phyloP scores from a whole-genome alignment of 148 eudicot species.

The Camellia lanceoleosa region DNA sequence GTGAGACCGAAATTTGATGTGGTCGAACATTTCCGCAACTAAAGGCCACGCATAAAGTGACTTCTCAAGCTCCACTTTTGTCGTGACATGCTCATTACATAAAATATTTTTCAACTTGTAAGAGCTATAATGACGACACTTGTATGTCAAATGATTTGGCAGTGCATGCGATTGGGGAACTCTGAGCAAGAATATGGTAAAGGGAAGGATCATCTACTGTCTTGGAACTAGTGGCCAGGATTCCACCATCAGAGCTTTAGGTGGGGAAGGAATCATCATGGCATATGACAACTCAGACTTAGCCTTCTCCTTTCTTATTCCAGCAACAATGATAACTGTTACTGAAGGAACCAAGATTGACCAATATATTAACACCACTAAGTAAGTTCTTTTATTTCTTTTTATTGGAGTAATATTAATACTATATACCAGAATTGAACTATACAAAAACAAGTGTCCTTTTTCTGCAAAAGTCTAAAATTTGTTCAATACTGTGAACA shows the following conservation, averaged over 20 bases:
- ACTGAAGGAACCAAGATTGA: constrained; percentile 37
- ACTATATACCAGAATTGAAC: too few species aligned
- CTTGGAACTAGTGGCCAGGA: constrained; percentile 30
- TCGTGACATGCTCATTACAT: too few species aligned
- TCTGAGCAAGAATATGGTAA: constrained; percentile 36
- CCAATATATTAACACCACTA: constrained; percentile 60
- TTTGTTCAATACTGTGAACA: too few species aligned
- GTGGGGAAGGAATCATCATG: constrained; percentile 54
- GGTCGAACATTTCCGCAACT: too few species aligned
- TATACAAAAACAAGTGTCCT: too few species aligned
- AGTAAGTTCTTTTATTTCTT: constrained; percentile 24
- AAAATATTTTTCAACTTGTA: too few species aligned
- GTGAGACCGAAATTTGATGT: too few species aligned
- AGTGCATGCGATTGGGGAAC: constrained; percentile 58
- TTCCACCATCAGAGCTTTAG: constrained; percentile 21
- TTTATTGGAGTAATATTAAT: neutral
- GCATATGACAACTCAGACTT: constrained; percentile 28
- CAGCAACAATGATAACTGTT: constrained; percentile 33
- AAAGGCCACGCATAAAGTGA: too few species aligned
- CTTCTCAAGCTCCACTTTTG: too few species aligned
- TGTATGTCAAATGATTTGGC: neutral
- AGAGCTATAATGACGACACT: too few species aligned
- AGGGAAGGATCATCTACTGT: constrained; percentile 65
- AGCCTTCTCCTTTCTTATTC: constrained; percentile 29
- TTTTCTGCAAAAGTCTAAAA: too few species aligned